Evolutionary conservation across 2,329 filamentous ascomycete genomes (phyloP).

Genomic region (Botrytis galanthina): DNA sequence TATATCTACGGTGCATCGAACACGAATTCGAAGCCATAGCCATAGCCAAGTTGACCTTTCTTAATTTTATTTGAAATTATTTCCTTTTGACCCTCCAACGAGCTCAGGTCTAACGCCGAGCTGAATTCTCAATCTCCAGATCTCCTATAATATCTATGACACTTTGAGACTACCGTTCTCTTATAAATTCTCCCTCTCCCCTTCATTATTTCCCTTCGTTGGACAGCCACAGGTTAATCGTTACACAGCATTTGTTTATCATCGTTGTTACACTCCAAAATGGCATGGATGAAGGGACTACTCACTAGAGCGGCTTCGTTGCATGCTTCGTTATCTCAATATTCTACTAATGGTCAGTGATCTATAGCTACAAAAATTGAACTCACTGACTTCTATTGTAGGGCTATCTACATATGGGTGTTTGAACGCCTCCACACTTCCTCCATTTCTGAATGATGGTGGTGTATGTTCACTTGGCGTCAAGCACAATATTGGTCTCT

Average conservation of each 20-base stretch:
- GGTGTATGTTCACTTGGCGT: constrained; percentile 29
- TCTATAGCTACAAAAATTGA: neutral
- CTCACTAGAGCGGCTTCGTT: constrained; percentile 15
- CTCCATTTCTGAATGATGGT: constrained; percentile 47
- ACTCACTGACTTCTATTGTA: neutral
- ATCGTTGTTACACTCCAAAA: neutral
- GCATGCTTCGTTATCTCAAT: constrained; percentile 18
- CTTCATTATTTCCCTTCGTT: neutral
- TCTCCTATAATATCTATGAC: neutral
- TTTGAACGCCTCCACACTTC: constrained; percentile 35
- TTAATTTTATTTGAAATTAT: neutral
- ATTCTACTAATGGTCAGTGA: constrained; percentile 16
- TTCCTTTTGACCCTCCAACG: neutral
- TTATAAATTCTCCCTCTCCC: neutral
- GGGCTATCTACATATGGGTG: constrained; percentile 36
- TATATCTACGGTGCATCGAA: constrained; percentile 7
- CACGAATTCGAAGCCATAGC: neutral
- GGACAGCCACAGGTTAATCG: neutral
- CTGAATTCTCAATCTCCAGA: constrained; percentile 13
- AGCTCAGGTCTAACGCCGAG: constrained; percentile 16
- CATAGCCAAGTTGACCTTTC: neutral
- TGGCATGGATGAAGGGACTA: constrained; percentile 18
- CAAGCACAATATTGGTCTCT: neutral
- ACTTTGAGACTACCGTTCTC: constrained; percentile 2
- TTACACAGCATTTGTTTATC: constrained; percentile 6